Conservation (phyloP, 106 monocot species). For the Dendrobium nobile region DNA sequence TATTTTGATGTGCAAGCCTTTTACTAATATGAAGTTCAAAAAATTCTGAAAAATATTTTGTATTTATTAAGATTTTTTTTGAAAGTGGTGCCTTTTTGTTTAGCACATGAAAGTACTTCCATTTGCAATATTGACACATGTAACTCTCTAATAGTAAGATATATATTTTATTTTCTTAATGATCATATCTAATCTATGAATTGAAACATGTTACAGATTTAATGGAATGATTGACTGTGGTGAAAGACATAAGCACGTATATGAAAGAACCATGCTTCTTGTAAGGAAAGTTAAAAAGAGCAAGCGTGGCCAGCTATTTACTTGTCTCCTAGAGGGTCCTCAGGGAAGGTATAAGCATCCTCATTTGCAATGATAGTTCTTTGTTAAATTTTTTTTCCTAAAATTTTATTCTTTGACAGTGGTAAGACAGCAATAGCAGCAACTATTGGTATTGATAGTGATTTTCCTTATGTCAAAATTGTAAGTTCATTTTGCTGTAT, state of each 20-base stretch:
- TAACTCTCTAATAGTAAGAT: no score
- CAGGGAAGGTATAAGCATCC: conserved; percentile 54
- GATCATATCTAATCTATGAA: background rate
- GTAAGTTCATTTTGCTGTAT: conserved; percentile 41
- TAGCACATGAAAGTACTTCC: no score
- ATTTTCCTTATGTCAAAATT: conserved; percentile 91
- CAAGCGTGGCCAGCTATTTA: conserved; percentile 78
- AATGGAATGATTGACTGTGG: conserved; percentile 95
- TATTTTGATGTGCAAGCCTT: background rate
- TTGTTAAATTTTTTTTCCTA: conserved; percentile 2
- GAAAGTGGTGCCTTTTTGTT: no score
- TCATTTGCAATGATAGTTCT: background rate
- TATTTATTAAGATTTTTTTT: no score
- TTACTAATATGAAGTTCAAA: no score
- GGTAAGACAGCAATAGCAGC: conserved; percentile 90
- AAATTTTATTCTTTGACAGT: conserved; percentile 33
- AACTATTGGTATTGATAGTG: conserved; percentile 83
- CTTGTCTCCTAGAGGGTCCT: conserved; percentile 89
- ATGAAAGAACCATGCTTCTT: conserved; percentile 69
- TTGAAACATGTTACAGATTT: conserved; percentile 37
- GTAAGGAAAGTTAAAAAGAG: conserved; percentile 88
- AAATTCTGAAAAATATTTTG: background rate
- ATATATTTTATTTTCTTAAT: no score
- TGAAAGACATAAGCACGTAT: conserved; percentile 60
- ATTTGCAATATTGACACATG: no score